A percentile compares a stretch with the other conserved stretches of the same genome.
Evolutionary conservation across 106 monocot species (phyloP).

Genomic region (Allium sativum): DNA sequence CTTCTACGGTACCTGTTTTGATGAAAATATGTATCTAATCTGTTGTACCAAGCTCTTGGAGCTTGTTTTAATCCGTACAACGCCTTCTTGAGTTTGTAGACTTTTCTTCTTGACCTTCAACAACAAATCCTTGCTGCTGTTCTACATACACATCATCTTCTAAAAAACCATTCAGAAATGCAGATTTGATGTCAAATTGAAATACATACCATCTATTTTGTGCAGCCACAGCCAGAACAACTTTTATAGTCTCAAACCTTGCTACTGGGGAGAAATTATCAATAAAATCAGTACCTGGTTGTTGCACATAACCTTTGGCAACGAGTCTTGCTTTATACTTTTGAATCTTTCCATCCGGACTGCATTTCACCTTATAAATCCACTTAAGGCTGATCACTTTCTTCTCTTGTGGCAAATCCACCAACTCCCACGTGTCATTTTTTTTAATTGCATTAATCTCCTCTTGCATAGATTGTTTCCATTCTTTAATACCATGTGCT

Average conservation of each 20-base stretch:
- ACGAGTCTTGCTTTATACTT: not conserved
- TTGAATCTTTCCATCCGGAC: not conserved
- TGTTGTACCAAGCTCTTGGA: not conserved
- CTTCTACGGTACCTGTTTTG: not conserved
- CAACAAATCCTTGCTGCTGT: constrained; percentile 3
- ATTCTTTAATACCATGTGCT: too few relatives aligned
- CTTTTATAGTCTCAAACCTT: not conserved
- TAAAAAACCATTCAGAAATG: not conserved
- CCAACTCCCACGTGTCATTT: constrained; percentile 4
- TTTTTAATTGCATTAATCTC: too few relatives aligned
- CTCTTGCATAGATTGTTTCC: too few relatives aligned
- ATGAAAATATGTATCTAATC: not conserved
- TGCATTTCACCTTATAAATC: constrained; percentile 14
- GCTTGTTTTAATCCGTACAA: not conserved
- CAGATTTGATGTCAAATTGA: not conserved
- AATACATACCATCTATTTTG: not conserved
- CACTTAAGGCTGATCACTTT: constrained; percentile 16
- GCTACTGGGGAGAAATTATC: not conserved
- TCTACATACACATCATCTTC: constrained; percentile 1
- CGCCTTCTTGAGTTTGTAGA: not conserved
- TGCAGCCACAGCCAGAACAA: not conserved
- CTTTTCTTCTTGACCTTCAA: not conserved
- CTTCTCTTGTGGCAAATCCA: constrained; percentile 8
- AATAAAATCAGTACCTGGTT: not conserved
- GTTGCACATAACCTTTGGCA: not conserved